phyloP scores from a whole-genome alignment of 2,329 filamentous ascomycete genomes.

The Colletotrichum tropicale region DNA sequence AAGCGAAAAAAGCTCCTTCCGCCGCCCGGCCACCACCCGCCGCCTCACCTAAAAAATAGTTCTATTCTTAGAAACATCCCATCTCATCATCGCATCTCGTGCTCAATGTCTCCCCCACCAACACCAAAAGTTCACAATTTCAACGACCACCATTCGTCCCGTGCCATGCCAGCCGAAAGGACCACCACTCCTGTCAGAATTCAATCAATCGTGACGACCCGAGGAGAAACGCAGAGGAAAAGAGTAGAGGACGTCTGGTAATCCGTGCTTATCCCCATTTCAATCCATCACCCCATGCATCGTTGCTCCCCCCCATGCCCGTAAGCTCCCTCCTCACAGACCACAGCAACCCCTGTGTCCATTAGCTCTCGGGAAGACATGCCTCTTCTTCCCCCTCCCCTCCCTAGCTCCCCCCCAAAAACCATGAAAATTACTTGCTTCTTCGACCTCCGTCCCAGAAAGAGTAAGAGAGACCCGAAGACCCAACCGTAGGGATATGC shows the following conservation, averaged over 20 bases:
- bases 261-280: neutral
- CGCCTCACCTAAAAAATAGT: conserved; percentile 7
- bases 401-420: neutral
- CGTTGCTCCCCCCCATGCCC: neutral
- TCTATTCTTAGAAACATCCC: conserved; percentile 7
- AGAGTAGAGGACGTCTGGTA: neutral
- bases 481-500: neutral
- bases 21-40: neutral
- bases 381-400: neutral
- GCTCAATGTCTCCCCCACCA: neutral
- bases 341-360: neutral
- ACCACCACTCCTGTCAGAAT: neutral
- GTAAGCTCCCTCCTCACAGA: neutral
- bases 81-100: neutral
- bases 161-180: neutral
- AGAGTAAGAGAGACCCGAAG: neutral
- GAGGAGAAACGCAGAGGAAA: neutral
- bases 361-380: neutral
- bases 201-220: neutral
- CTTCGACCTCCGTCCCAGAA: neutral
- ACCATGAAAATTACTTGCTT: neutral
- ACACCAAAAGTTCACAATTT: neutral
- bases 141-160: neutral
- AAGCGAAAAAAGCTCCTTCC: neutral
- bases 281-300: neutral